These are phyloP conservation scores for Eustoma russellianum DNA, from an alignment of 257 asterid species.

Conservation along the genomic window DNA sequence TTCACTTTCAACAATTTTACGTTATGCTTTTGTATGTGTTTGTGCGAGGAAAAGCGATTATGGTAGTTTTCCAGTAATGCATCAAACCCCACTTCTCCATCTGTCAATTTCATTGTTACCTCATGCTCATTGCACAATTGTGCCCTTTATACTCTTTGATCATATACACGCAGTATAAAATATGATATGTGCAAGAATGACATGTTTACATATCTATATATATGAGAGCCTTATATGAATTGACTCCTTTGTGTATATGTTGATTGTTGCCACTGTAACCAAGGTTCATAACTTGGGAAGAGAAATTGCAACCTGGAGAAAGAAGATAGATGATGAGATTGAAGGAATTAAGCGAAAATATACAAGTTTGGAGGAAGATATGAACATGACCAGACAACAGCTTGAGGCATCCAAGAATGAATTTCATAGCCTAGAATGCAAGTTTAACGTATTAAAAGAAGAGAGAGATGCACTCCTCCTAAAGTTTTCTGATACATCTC, in stretches of 20 bases:
- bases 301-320: conserved; percentile 78
- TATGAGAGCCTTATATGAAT: conserved; percentile 1
- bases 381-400: conserved; percentile 33
- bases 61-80: too few relatives aligned
- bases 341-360: conserved; percentile 35
- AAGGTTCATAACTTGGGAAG: conserved; percentile 63
- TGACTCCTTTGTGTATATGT: neutral
- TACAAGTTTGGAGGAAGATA: conserved; percentile 48
- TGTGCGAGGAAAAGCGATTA: too few relatives aligned
- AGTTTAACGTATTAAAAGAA: conserved; percentile 43
- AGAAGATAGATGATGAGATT: conserved; percentile 47
- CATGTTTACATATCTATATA: neutral
- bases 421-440: conserved; percentile 57
- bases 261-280: conserved; percentile 32
- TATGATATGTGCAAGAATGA: neutral
- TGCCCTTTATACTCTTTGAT: too few relatives aligned
- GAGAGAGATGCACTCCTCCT: conserved; percentile 43
- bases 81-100: too few relatives aligned
- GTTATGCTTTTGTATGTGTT: too few relatives aligned
- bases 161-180: too few relatives aligned
- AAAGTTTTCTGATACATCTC: conserved; percentile 33
- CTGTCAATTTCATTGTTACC: too few relatives aligned
- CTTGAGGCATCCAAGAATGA: conserved; percentile 48
- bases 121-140: too few relatives aligned
- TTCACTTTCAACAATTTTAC: too few relatives aligned